These are phyloP conservation scores for Mangifera indica DNA, from an alignment of 345 rosid species.

Conservation along the genomic window DNA sequence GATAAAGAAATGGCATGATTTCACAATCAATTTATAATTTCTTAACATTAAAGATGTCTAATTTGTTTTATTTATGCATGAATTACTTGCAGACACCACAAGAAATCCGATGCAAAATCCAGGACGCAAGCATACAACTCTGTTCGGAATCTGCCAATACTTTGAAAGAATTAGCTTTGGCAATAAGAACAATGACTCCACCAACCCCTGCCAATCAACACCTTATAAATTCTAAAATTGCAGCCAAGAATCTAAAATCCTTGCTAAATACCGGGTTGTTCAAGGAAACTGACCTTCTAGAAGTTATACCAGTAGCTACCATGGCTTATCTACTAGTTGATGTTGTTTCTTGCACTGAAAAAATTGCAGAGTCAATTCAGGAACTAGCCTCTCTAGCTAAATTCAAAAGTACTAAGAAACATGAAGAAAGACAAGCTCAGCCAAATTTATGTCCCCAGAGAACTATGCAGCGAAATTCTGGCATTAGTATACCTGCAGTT, in stretches of 20 bases:
- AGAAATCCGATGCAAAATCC: slow-evolving; percentile 21
- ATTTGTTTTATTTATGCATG: neutral
- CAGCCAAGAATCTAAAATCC: slow-evolving; percentile 22
- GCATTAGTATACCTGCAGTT: neutral
- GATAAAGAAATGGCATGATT: neutral
- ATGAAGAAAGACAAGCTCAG: neutral
- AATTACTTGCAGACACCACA: slow-evolving; percentile 22
- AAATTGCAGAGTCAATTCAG: slow-evolving; percentile 26
- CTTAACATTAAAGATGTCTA: no score
- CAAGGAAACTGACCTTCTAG: slow-evolving; percentile 24
- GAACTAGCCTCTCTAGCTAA: slow-evolving; percentile 34
- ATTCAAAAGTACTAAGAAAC: slow-evolving; percentile 18
- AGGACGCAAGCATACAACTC: slow-evolving; percentile 31
- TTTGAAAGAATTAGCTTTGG: slow-evolving; percentile 32
- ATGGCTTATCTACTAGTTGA: slow-evolving; percentile 33
- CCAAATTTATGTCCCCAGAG: neutral
- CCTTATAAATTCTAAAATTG: slow-evolving; percentile 28
- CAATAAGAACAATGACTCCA: slow-evolving; percentile 26
- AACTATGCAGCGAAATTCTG: neutral
- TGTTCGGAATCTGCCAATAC: slow-evolving; percentile 32
- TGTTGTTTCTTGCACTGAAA: slow-evolving; percentile 28
- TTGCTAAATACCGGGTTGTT: slow-evolving; percentile 19
- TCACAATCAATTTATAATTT: no score
- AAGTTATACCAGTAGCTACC: slow-evolving; percentile 22
- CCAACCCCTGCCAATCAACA: slow-evolving; percentile 26